phyloP scores from a whole-genome alignment of 1,284 basidiomycete species.

The Irpex sp. region DNA sequence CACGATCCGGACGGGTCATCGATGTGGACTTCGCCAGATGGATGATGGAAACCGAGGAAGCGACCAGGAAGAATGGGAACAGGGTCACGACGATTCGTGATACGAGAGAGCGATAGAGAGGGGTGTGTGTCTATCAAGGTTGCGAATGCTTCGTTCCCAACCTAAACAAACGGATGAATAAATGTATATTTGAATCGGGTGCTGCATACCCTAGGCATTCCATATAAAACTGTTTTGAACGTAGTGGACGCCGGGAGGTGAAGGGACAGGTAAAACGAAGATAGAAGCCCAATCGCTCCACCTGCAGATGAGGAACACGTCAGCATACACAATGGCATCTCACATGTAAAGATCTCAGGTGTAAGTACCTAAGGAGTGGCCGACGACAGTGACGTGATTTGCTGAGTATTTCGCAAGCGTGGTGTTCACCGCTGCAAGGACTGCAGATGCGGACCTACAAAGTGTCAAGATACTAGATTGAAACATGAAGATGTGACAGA shows the following conservation, averaged over 20 bases:
- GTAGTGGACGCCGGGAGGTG: slow-evolving; percentile 35
- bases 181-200: background rate
- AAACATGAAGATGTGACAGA: background rate
- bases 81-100: slow-evolving; percentile 27
- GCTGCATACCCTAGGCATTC: slow-evolving; percentile 47
- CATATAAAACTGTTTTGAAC: slow-evolving; percentile 40
- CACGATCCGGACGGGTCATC: slow-evolving; percentile 3
- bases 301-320: slow-evolving; percentile 15
- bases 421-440: slow-evolving; percentile 34
- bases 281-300: slow-evolving; percentile 40
- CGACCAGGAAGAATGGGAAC: slow-evolving; percentile 29
- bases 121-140: slow-evolving; percentile 48
- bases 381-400: slow-evolving; percentile 31
- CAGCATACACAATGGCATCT: slow-evolving; percentile 57
- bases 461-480: background rate
- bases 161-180: background rate
- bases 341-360: slow-evolving; percentile 67
- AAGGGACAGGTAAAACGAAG: slow-evolving; percentile 37
- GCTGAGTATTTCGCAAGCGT: slow-evolving; percentile 26
- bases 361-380: slow-evolving; percentile 38
- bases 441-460: slow-evolving; percentile 28
- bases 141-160: slow-evolving; percentile 57
- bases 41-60: slow-evolving; percentile 26
- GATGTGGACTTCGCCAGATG: slow-evolving; percentile 29
- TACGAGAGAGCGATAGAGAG: slow-evolving; percentile 17